Evolutionary conservation across 331 rosid species (phyloP).

Genomic region (Spiraea crenata): DNA sequence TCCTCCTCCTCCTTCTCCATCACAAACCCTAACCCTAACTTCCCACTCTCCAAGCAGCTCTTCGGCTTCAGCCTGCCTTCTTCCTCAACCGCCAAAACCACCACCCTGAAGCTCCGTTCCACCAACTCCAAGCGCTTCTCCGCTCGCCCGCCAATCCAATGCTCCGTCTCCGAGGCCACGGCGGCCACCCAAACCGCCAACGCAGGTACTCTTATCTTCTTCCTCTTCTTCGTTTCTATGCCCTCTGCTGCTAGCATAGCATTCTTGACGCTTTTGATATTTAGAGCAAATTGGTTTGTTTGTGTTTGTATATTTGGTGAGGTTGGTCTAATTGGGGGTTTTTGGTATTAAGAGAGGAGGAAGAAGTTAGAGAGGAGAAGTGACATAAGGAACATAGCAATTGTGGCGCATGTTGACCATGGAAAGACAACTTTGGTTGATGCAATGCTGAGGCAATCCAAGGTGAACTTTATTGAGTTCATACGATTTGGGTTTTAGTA

Average conservation of each 20-base stretch:
- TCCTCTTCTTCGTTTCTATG: not conserved
- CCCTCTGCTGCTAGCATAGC: not conserved
- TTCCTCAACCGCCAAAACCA: constrained; percentile 33
- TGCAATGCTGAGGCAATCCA: constrained; percentile 95
- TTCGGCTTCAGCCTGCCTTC: constrained; percentile 32
- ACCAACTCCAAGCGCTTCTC: constrained; percentile 11
- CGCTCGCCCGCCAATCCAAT: constrained; percentile 40
- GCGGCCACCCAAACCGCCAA: constrained; percentile 42
- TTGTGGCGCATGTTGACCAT: constrained; percentile 97
- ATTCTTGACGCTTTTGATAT: not conserved
- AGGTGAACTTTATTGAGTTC: constrained; percentile 30
- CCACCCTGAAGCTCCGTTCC: constrained; percentile 29
- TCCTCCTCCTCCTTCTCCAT: constrained; percentile 25
- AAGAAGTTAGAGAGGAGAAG: constrained; percentile 66
- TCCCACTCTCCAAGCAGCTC: constrained; percentile 41
- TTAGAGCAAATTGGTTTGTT: not conserved
- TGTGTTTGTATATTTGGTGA: not conserved
- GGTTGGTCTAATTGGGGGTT: constrained; percentile 6
- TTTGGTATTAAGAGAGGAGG: constrained; percentile 49
- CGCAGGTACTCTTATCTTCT: constrained; percentile 39
- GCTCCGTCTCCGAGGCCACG: constrained; percentile 71
- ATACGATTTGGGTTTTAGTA: not conserved
- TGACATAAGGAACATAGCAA: constrained; percentile 86
- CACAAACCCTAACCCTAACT: constrained; percentile 12
- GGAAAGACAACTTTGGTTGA: constrained; percentile 97